phyloP scores from a whole-genome alignment of 495 filamentous ascomycete species.

The Delitschia confertaspora region DNA sequence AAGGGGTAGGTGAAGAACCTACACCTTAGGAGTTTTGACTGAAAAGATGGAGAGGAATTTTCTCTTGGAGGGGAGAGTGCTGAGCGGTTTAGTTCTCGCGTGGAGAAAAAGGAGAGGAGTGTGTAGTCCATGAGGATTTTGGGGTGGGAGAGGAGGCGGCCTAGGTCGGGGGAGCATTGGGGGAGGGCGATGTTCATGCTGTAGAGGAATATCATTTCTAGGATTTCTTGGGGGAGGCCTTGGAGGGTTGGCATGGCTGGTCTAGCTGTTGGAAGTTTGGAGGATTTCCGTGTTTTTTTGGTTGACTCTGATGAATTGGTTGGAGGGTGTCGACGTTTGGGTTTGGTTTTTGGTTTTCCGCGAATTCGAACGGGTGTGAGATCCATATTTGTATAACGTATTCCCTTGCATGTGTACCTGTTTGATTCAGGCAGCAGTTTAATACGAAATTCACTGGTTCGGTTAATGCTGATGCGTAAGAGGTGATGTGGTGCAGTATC shows the following conservation, averaged over 20 bases:
- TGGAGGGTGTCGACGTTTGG: not conserved
- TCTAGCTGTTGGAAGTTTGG: too few relatives aligned
- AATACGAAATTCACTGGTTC: too few relatives aligned
- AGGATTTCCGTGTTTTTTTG: not conserved
- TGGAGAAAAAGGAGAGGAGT: conserved; percentile 20
- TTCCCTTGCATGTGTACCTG: too few relatives aligned
- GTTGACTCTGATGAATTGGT: not conserved
- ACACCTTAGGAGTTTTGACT: conserved; percentile 20
- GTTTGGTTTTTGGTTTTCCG: conserved; percentile 12
- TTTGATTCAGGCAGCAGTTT: too few relatives aligned
- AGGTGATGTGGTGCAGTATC: too few relatives aligned
- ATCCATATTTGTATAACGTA: conserved; percentile 10
- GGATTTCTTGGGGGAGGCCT: conserved; percentile 21
- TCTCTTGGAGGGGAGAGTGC: too few relatives aligned
- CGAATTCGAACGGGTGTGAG: conserved; percentile 22
- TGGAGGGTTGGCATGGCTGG: conserved; percentile 22
- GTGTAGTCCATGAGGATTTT: conserved; percentile 11
- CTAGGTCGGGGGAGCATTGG: conserved; percentile 13
- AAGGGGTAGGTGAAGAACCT: conserved; percentile 23
- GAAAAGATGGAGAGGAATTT: not conserved
- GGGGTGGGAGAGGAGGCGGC: conserved; percentile 10
- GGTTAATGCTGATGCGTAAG: too few relatives aligned
- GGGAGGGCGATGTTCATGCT: conserved; percentile 25
- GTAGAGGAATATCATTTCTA: conserved; percentile 24
- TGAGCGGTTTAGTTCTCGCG: too few relatives aligned